phyloP scores from a whole-genome alignment of 176 grass and related monocot species.

The Typha latifolia region DNA sequence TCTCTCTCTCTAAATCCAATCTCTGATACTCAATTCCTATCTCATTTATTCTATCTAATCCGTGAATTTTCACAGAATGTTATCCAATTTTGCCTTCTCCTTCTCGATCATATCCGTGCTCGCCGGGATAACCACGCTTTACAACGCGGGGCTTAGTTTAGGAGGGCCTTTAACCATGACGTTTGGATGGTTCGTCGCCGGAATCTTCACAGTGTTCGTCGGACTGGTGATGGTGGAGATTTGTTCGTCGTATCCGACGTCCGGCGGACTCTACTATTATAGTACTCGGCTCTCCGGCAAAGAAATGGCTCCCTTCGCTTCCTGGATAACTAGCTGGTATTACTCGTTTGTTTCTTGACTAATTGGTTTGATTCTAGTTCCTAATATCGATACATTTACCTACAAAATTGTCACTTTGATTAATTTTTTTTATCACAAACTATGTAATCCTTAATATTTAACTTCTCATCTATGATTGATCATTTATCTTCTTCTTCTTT shows the following conservation, averaged over 20 bases:
- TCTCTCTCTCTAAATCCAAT: background rate
- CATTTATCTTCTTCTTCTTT: background rate
- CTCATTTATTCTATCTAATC: too few relatives aligned
- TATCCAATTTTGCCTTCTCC: constrained; percentile 93
- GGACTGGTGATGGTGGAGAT: constrained; percentile 88
- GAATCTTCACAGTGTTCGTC: constrained; percentile 67
- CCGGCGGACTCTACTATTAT: constrained; percentile 88
- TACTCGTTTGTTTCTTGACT: background rate
- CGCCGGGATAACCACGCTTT: constrained; percentile 82
- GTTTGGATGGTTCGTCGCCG: constrained; percentile 82
- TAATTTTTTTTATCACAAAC: too few relatives aligned
- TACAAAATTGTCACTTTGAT: too few relatives aligned
- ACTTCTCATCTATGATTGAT: background rate
- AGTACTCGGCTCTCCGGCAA: constrained; percentile 72
- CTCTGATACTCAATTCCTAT: background rate
- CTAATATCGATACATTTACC: too few relatives aligned
- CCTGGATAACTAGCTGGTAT: constrained; percentile 92
- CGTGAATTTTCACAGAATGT: constrained; percentile 23
- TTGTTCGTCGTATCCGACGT: constrained; percentile 92
- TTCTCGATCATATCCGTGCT: constrained; percentile 95
- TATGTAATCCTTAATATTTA: background rate
- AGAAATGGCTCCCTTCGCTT: constrained; percentile 69
- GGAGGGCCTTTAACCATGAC: constrained; percentile 68
- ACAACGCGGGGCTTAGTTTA: constrained; percentile 63
- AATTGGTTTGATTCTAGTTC: too few relatives aligned